phyloP scores from a whole-genome alignment of 2,329 filamentous ascomycete genomes.

The Xylariaceae sp. region DNA sequence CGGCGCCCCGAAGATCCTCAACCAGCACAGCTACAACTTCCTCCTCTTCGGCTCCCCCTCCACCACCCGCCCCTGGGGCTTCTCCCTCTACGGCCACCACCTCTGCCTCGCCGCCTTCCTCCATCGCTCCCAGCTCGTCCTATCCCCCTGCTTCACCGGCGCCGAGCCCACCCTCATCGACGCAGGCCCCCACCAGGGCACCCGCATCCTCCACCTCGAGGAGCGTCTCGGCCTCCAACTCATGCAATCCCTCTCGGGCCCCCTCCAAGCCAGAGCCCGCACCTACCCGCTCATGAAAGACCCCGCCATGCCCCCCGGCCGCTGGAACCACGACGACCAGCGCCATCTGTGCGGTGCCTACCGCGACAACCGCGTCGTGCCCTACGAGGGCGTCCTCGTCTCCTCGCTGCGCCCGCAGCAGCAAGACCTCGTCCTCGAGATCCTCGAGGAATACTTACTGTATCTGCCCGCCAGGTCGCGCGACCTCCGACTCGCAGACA shows the following conservation, averaged over 20 bases:
- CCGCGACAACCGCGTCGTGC: slow-evolving; percentile 70
- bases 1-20: slow-evolving; percentile 56
- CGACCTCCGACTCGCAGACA: slow-evolving; percentile 47
- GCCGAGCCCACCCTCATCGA: slow-evolving; percentile 76
- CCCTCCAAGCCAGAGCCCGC: slow-evolving; percentile 46
- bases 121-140: slow-evolving; percentile 57
- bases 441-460: slow-evolving; percentile 60
- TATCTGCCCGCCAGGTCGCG: slow-evolving; percentile 59
- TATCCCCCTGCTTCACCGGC: slow-evolving; percentile 72
- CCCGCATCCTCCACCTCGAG: slow-evolving; percentile 59
- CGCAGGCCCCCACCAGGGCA: slow-evolving; percentile 55
- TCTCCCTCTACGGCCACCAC: slow-evolving; percentile 73
- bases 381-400: slow-evolving; percentile 62
- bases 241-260: slow-evolving; percentile 59
- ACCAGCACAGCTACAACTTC: slow-evolving; percentile 72
- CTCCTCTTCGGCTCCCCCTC: slow-evolving; percentile 62
- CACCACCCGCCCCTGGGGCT: slow-evolving; percentile 58
- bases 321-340: slow-evolving; percentile 79
- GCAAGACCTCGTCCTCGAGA: slow-evolving; percentile 48
- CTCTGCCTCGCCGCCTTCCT: slow-evolving; percentile 68
- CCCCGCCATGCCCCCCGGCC: slow-evolving; percentile 57
- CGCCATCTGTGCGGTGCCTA: slow-evolving; percentile 72
- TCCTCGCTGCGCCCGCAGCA: slow-evolving; percentile 43
- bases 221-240: slow-evolving; percentile 59
- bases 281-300: slow-evolving; percentile 57